Conservation (phyloP, 768 basidiomycete species). For the Hysterangium stoloniferum region DNA sequence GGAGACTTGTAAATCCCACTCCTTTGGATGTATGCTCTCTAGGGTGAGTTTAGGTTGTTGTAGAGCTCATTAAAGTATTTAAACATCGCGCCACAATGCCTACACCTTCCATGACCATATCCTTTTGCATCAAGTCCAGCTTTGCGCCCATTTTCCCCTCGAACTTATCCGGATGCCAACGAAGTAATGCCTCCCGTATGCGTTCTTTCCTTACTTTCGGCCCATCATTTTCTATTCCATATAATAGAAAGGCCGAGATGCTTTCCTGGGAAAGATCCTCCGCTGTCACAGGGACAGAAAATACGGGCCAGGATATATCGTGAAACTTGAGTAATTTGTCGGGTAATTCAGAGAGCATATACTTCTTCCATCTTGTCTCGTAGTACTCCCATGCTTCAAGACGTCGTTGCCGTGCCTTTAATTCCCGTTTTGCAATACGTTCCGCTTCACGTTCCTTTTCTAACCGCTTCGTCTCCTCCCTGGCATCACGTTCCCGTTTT, state of each 20-base stretch:
- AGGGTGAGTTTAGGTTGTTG: too few species aligned
- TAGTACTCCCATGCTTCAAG: conserved; percentile 46
- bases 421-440: conserved; percentile 39
- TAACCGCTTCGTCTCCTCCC: conserved; percentile 41
- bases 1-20: too few species aligned
- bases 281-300: conserved; percentile 24
- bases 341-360: conserved; percentile 29
- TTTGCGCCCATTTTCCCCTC: conserved; percentile 7
- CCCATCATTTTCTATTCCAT: not conserved
- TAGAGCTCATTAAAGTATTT: conserved; percentile 56
- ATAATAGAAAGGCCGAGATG: conserved; percentile 45
- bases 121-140: conserved; percentile 45
- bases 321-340: conserved; percentile 33
- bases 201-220: conserved; percentile 41
- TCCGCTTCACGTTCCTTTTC: conserved; percentile 48
- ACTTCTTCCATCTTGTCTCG: conserved; percentile 47
- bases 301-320: conserved; percentile 73
- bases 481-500: conserved; percentile 46
- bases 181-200: conserved; percentile 54
- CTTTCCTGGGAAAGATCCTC: conserved; percentile 50
- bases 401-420: conserved; percentile 36
- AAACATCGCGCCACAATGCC: conserved; percentile 59
- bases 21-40: too few species aligned
- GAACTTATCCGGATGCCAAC: conserved; percentile 78
- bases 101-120: conserved; percentile 50